Evolutionary conservation across 768 basidiomycete species (phyloP), one percentile per base, ranked within the genome.

Genomic region (Pleurotus tuoliensis): DNA sequence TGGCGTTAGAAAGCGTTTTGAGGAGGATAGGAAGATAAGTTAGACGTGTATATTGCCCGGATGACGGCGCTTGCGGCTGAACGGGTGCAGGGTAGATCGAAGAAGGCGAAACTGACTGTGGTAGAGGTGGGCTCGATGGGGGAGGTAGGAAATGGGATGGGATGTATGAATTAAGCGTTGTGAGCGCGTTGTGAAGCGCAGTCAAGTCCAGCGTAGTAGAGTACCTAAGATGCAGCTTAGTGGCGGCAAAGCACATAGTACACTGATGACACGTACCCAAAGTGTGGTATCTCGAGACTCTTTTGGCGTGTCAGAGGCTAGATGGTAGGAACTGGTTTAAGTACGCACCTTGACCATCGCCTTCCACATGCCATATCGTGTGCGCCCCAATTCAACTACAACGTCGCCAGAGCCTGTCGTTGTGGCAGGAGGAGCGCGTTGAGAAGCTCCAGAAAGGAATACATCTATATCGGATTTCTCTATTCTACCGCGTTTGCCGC

Each of bases 271-370:
- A 61, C 82, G 56, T 61, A 86, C 79, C 90, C 89, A 60, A 95
- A 95, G 64, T 89, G 89, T 15, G 92, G 92, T 61, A 94, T 88
- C 63, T 88, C 83, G 53, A 94, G 76, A 62, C 91, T 91, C 91
- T 92, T 61, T 34, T 27, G n/a, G 16, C 15, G 12, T 50, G 30
- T 50, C 27, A 4, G 62, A 54, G 55, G 0, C 18, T 47, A 18
- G 18, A 51, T 41, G 15, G n/a, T 20, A 40, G 51, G 15, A 7
- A 12, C 48, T 24, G 39, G 30, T 52, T 46, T 22, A 39, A 16
- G 43, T 16, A 59, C 72, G 24, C 48, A 86, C 90, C 82, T 90
- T 90, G 8, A 77, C 81, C 92, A 94, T 94, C 2, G 90, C 88
- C 62, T 90, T 90, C 86, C 84, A 94, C 92, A 94, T 95, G 8